Conservation (phyloP, 139 green algal genomes). For the Astrephomene gubernaculifera region DNA sequence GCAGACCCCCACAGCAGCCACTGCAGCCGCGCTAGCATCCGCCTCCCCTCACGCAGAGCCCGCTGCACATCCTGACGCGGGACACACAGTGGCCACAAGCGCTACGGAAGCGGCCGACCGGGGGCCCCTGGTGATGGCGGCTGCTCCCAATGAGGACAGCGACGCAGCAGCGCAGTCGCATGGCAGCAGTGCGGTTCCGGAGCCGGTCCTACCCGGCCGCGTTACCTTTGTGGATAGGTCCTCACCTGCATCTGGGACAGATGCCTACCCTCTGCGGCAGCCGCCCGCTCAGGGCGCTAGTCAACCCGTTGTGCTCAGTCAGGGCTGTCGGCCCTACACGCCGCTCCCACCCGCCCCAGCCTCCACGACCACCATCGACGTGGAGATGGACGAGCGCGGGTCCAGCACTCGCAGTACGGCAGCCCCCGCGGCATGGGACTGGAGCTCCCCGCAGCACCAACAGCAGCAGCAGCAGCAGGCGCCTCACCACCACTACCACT, state of each 20-base stretch:
- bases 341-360: neutral
- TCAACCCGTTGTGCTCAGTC: no score
- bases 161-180: neutral
- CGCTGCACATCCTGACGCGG: neutral
- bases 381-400: conserved; percentile 31
- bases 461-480: no score
- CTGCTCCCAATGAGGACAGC: neutral
- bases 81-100: neutral
- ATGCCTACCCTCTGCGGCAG: neutral
- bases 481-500: no score
- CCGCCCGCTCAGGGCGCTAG: no score
- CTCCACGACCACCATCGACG: conserved; percentile 31
- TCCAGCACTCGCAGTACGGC: no score
- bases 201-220: neutral
- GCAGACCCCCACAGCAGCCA: neutral
- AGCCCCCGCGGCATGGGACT: no score
- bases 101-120: neutral
- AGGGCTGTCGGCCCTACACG: neutral
- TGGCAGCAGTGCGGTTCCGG: neutral
- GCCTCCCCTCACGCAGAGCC: neutral
- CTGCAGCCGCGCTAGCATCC: neutral
- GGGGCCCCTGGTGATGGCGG: no score
- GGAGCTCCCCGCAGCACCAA: no score
- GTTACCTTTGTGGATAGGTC: conserved; percentile 26
- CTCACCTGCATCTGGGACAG: neutral